Base-by-base conservation (phyloP, 257 asterid species). In the Solanum acaule region DNA sequence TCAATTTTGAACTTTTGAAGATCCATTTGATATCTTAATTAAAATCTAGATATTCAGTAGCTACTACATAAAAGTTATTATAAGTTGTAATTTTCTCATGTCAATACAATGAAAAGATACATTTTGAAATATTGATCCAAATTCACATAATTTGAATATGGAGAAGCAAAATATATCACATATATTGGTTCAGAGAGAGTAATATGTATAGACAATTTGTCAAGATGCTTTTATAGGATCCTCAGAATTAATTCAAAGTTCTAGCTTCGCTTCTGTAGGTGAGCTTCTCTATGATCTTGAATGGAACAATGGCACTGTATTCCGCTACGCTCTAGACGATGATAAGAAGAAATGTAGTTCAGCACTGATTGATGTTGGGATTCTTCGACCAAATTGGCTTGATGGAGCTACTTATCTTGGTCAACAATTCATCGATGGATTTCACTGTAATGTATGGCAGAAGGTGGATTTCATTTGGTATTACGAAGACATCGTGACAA, bases 221-320 rank as follows among this genome's bases (percentile, higher is more conserved):
- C 68, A 61, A 61, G 68, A 22, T 61, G 68, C 13, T 22, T 59
- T 61, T 61, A 3, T 61, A 61, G 68, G 27, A 61, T 61, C 67
- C 5, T 61, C 68, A 0, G 27, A 61, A 22, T 3, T 8, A 61
- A 61, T 22, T 61, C 14, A 61, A 61, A 61, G 0, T 61, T 22
- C 38, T 12, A 65, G 31, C 16, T 65, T n/a, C 3, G 46, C 3
- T 4, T 73, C 2, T 73, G 33, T 94, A 52, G 98, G 94, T 3
- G 88, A 92, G 65, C 93, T 92, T 86, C 85, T 90, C 7, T 94
- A 92, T 75, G 94, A 92, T 85, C 86, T 94, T 86, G 96, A 94
- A 89, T 95, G 98, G 96, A 68, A 91, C 33, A 95, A 95, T n/a
- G 98, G 98, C 27, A 94, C 98, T 16, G 91, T 94, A 11, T 95